Evolutionary conservation across 2,329 filamentous ascomycete genomes (phyloP), one percentile per base, ranked within the genome.

Genomic region (Pseudogymnoascus sp.): DNA sequence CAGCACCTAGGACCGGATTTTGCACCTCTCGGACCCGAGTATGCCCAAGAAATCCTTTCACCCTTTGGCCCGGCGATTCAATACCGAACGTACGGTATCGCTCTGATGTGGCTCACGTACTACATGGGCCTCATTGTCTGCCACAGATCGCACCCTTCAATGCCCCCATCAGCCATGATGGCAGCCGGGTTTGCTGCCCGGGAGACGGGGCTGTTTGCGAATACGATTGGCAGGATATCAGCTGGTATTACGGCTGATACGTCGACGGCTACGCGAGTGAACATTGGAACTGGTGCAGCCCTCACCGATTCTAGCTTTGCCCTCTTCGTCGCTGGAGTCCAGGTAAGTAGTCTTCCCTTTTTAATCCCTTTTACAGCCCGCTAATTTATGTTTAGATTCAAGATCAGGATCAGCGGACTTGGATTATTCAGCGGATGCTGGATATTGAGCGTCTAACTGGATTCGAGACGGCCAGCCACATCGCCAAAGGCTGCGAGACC

Each of bases 81-180:
- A 66, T 97, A 96, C 71, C 84, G 90, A 31, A 93, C 90, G 1
- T 93, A 91, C 72, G 87, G 88, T n/a, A 89, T 97, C 65, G 90
- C 90, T 2, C 88, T 90, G 35, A 81, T 97, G 21, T 96, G 92
- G 91, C 86, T 90, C 71, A 88, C 92, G 66, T 92, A 90, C 73
- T 89, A 96, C 74, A 90, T 93, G 80, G 87, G 88, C 0, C 81
- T 91, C 55, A 93, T 97, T 63, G 82, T 92, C 61, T 81, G 94
- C n/a, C 80, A 93, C 63, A 84, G 94, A 35, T 81, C 87, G 0
- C 92, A 97, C 68, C 94, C 94, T 0, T 84, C 84, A 25, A 97
- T 97, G 92, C 93, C 92, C 0, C 91, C 93, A 0, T 87, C 92
- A 7, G 89, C 92, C 36, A 92, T 96, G 84, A 84, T 92, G 69